These are phyloP conservation scores for Blastomyces emzantsi DNA, from an alignment of 2,329 filamentous ascomycete species.

Conservation along the genomic window DNA sequence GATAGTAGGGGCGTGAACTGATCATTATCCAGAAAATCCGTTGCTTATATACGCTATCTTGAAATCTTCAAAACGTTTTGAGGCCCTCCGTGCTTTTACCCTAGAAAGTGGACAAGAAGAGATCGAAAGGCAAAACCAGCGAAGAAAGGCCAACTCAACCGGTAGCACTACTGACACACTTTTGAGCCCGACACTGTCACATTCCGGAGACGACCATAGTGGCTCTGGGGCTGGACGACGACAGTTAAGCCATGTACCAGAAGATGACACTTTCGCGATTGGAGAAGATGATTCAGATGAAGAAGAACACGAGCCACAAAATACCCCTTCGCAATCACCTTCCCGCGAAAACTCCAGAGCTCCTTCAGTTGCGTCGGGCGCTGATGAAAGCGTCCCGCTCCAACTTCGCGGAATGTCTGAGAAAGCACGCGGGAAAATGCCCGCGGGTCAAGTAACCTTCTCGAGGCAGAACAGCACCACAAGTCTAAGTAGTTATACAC, in stretches of 20 bases:
- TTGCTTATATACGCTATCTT: slow-evolving; percentile 72
- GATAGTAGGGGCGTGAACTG: slow-evolving; percentile 15
- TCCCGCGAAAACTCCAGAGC: slow-evolving; percentile 50
- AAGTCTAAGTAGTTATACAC: slow-evolving; percentile 59
- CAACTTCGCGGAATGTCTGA: slow-evolving; percentile 92
- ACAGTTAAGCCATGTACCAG: slow-evolving; percentile 59
- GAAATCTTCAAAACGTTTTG: slow-evolving; percentile 71
- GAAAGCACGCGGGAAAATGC: slow-evolving; percentile 93
- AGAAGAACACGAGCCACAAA: slow-evolving; percentile 52
- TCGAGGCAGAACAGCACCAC: slow-evolving; percentile 85
- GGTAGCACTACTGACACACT: slow-evolving; percentile 28
- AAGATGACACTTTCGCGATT: slow-evolving; percentile 75
- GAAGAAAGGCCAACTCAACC: slow-evolving; percentile 51
- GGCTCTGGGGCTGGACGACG: slow-evolving; percentile 45
- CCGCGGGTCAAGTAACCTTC: slow-evolving; percentile 69
- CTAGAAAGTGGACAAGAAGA: slow-evolving; percentile 88
- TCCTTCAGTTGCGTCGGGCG: slow-evolving; percentile 58
- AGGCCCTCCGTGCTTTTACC: slow-evolving; percentile 77
- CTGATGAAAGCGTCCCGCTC: slow-evolving; percentile 70
- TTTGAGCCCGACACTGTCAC: slow-evolving; percentile 29
- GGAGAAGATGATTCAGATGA: slow-evolving; percentile 66
- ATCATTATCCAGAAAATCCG: slow-evolving; percentile 55
- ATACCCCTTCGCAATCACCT: slow-evolving; percentile 51
- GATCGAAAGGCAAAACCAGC: slow-evolving; percentile 67
- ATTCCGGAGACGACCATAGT: slow-evolving; percentile 34